These are phyloP conservation scores for Metarhizium robertsii DNA, from an alignment of 2,329 filamentous ascomycete species.

Conservation along the genomic window DNA sequence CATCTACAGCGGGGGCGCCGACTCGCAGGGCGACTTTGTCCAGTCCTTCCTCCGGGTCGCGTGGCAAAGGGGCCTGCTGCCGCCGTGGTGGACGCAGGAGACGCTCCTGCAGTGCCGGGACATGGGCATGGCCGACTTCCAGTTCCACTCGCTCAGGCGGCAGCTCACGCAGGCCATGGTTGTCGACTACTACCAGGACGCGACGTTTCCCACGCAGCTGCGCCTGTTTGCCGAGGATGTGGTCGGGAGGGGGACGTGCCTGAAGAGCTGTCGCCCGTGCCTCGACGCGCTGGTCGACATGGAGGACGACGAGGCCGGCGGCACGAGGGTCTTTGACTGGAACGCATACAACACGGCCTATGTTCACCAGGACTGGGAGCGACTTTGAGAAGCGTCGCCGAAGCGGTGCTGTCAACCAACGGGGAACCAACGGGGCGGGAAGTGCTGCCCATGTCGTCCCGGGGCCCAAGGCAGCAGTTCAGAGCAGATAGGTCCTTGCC, in stretches of 20 bases:
- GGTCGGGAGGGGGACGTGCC: neutral
- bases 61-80: slow-evolving; percentile 18
- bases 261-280: neutral
- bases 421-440: no score
- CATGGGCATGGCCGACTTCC: slow-evolving; percentile 11
- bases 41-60: slow-evolving; percentile 18
- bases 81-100: slow-evolving; percentile 27
- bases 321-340: slow-evolving; percentile 1
- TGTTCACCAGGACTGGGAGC: neutral
- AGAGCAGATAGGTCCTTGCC: neutral
- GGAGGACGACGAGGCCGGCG: neutral
- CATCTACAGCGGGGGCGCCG: slow-evolving; percentile 12
- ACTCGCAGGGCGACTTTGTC: slow-evolving; percentile 19
- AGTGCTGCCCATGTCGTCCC: no score
- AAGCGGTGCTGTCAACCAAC: no score
- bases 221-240: slow-evolving; percentile 31
- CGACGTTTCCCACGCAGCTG: slow-evolving; percentile 30
- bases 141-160: slow-evolving; percentile 16
- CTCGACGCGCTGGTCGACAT: neutral
- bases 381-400: neutral
- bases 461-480: neutral
- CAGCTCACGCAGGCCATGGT: slow-evolving; percentile 20
- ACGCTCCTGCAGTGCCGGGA: slow-evolving; percentile 23
- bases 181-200: slow-evolving; percentile 26
- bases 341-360: neutral